phyloP scores from a whole-genome alignment of 2,329 filamentous ascomycete genomes.

The Aspergillus sp. region DNA sequence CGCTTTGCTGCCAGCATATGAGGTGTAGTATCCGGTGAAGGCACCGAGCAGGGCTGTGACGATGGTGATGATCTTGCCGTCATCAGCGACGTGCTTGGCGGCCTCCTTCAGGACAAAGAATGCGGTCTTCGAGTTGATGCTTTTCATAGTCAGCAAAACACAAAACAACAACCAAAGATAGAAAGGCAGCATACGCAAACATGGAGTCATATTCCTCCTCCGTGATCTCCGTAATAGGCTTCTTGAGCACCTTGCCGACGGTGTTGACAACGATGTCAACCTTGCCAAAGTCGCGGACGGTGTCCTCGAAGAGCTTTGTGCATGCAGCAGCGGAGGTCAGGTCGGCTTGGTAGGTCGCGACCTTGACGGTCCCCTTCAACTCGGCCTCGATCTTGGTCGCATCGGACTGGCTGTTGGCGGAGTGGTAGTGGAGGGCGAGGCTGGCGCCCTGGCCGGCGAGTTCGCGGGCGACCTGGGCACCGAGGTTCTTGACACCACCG shows the following conservation, averaged over 20 bases:
- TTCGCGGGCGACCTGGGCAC: conserved; percentile 39
- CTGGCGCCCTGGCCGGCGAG: conserved; percentile 37
- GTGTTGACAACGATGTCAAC: conserved; percentile 55
- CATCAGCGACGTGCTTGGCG: conserved; percentile 43
- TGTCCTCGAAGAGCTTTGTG: conserved; percentile 41
- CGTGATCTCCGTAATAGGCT: conserved; percentile 44
- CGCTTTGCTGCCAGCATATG: conserved; percentile 55
- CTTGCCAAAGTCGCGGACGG: conserved; percentile 43
- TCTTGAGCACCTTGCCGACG: conserved; percentile 52
- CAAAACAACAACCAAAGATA: not conserved
- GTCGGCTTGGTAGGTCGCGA: conserved; percentile 46
- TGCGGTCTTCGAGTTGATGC: conserved; percentile 48
- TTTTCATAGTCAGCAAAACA: not conserved
- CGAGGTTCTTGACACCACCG: conserved; percentile 46
- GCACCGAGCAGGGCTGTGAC: conserved; percentile 48
- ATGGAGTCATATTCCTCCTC: conserved; percentile 50
- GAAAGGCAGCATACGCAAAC: conserved; percentile 41
- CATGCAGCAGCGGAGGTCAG: conserved; percentile 44
- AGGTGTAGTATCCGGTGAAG: conserved; percentile 49
- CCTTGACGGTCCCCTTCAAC: conserved; percentile 34
- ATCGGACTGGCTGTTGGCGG: conserved; percentile 38
- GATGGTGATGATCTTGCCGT: conserved; percentile 50
- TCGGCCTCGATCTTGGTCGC: conserved; percentile 38
- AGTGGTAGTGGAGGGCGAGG: conserved; percentile 46
- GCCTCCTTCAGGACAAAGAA: conserved; percentile 49